Base-by-base conservation (phyloP, 1,139 yeast genomes). In the Saccharomycopsis hybrid region DNA sequence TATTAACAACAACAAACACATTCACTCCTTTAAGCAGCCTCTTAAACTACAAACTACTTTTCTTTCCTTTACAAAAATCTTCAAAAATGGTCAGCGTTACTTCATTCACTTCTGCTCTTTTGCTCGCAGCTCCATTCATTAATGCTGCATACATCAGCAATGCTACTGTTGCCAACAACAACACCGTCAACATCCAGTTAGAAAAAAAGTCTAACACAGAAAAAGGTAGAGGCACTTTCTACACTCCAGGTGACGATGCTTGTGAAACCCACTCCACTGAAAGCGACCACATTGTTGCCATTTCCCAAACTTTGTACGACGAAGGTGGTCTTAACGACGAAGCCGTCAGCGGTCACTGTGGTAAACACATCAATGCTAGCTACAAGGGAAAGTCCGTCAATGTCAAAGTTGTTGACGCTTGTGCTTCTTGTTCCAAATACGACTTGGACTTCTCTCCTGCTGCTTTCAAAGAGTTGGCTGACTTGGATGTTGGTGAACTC, bases 391-490 rank as follows among this genome's bases (percentile, higher is more conserved):
- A 73, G 57, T 61, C 73, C 8, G 78, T 76, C 53, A 64, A 63
- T 37, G 82, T 77, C 53, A 72, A 69, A 47, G 78, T 77, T 55
- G 75, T 72, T 47, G 82, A 78, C 62, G 68, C 75, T 54, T 78
- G 83, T 62, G 76, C 67, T 40, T 77, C 76, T 27, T 78, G 83
- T 60, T 56, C 62, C 39, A 64, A 65, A 41, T 65, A 70, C 51
- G 76, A 72, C 56, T 65, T 78, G 45, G 82, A 78, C 60, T 68
- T 78, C 54, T 73, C 79, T 7, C 80, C 80, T 11, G 62, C 77
- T 41, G 82, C 82, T 2, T 78, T 77, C 60, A 53, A 64, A 46
- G 55, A 65, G 55, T 65, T 78, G 46, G 81, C 78, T n/a, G 50
- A 42, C 36, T 33, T 29, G 5, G 69, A 65, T 54, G 62, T 64